phyloP scores from a whole-genome alignment of 208 protist species.

The Leishmania braziliensis region DNA sequence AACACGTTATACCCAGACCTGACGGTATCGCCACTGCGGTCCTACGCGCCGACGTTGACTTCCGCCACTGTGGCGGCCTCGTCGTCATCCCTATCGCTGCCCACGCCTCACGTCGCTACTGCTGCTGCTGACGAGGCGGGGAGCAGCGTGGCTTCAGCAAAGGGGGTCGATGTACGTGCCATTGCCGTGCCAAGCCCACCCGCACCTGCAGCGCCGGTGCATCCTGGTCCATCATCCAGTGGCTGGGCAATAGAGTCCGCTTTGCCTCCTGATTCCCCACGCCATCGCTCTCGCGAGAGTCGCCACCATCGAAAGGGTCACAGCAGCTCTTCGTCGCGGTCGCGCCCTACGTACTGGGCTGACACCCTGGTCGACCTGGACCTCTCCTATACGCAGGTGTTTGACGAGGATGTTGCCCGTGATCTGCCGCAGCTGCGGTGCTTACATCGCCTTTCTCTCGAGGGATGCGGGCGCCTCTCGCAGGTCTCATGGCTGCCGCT shows the following conservation, averaged over 20 bases:
- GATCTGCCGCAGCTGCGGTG: slow-evolving; percentile 45
- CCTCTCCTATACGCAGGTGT: slow-evolving; percentile 58
- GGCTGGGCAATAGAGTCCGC: not conserved
- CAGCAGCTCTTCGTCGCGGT: not conserved
- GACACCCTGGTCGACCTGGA: slow-evolving; percentile 51
- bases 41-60: not conserved
- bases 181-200: not conserved
- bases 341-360: slow-evolving; percentile 26
- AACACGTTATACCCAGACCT: not conserved
- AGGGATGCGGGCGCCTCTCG: slow-evolving; percentile 49
- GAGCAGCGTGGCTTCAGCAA: not conserved
- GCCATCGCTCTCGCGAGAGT: not conserved
- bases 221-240: not conserved
- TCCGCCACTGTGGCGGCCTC: not conserved
- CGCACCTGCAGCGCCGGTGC: not conserved
- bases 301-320: not conserved
- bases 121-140: not conserved
- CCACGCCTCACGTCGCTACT: not conserved
- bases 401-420: slow-evolving; percentile 33
- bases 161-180: not conserved
- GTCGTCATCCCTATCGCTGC: not conserved
- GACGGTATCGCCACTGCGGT: not conserved
- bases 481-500: slow-evolving; percentile 38
- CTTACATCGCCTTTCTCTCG: slow-evolving; percentile 47
- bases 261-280: not conserved